Base-by-base conservation (phyloP, 805 yeast genomes). In the Zygosaccharomyces gambellarensis region DNA sequence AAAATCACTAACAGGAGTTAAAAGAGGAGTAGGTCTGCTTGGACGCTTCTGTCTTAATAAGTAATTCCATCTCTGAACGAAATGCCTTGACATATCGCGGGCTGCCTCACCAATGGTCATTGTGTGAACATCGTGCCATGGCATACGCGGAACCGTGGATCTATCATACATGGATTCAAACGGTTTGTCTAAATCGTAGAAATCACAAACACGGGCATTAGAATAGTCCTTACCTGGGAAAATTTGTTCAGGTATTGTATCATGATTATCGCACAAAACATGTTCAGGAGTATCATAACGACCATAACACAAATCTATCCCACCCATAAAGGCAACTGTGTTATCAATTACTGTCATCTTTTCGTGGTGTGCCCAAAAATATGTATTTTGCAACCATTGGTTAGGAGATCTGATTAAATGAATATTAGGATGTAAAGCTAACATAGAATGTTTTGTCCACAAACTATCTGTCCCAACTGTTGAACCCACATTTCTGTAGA, bases 91-190 rank as follows among this genome's bases (percentile, higher is more conserved):
- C 46, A 92, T 69, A 66, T 94, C 99, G 51, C 97, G 77, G 0
- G 98, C 99, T 3, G 90, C 82, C 61, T 90, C 95, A 11, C 99
- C 99, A 2, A 90, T 80, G 1, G 95, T 82, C 71, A 90, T 82
- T 95, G 90, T 94, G 58, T 94, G 98, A 34, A 94, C 88, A 75
- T 94, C 99, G 68, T 94, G 99, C 99, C 99, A 94, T 8, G 99
- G 99, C 99, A 94, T 94, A 59, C 99, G 79, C 2, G 99, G 98
- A 19, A 80, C 77, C 17, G 67, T 67, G 12, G 77, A 73, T 52
- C 99, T 78, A 66, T 94, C 95, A 62, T 89, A 89, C 94, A 92
- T 85, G 21, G 88, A 87, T 45, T 88, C 95, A 61, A 83, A 89
- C 2, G 99, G 98, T 57, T 82, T 81, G 54, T 90, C 88, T 50